Conservation (phyloP, 768 basidiomycete genomes). For the Hortiboletus flavorubellus region DNA sequence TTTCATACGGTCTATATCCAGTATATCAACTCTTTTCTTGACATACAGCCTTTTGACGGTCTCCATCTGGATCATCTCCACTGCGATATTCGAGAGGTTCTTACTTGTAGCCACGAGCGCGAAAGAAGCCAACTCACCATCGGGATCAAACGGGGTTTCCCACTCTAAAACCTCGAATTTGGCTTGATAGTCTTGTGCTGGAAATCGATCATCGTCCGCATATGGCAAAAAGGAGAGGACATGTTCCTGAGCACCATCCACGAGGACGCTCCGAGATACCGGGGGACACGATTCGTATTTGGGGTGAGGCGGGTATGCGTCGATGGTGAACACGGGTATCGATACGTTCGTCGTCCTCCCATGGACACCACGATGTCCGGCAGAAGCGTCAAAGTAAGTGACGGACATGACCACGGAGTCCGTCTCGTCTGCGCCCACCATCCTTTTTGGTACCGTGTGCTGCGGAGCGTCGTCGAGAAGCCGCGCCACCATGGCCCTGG, state of each 20-base stretch:
- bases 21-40: conserved; percentile 26
- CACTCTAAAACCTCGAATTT: conserved; percentile 29
- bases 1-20: conserved; percentile 35
- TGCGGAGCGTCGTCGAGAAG: conserved; percentile 1
- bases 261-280: conserved; percentile 30
- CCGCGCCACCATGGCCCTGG: conserved; percentile 1
- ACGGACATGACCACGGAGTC: conserved; percentile 4
- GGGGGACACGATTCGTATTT: conserved; percentile 50
- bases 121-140: conserved; percentile 37
- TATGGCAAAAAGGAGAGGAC: conserved; percentile 40
- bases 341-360: neutral
- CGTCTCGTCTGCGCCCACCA: neutral
- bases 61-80: conserved; percentile 48
- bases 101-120: neutral
- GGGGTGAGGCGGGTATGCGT: conserved; percentile 22
- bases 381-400: conserved; percentile 4
- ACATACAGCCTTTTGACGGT: conserved; percentile 38
- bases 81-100: conserved; percentile 24
- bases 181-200: conserved; percentile 25
- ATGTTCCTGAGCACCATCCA: neutral
- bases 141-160: conserved; percentile 46
- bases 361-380: neutral
- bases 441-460: neutral
- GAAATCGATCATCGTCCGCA: conserved; percentile 44
- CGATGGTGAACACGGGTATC: conserved; percentile 18